These are phyloP conservation scores for Sporobolomyces pararoseus DNA, from an alignment of 768 basidiomycete species.

Conservation along the genomic window DNA sequence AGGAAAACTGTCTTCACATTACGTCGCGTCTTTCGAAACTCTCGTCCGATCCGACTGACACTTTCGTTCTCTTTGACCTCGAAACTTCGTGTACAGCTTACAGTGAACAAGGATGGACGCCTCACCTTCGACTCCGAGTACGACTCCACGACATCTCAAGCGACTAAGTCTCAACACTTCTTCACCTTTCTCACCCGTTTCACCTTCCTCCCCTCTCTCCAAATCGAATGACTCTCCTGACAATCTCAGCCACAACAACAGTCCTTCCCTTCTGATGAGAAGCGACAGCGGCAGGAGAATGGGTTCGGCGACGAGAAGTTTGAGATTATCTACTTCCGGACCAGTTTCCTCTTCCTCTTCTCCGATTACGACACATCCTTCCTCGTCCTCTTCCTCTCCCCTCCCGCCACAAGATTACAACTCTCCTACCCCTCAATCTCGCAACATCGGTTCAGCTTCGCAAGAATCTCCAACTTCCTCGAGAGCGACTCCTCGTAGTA, in stretches of 20 bases:
- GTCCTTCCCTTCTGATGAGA: neutral
- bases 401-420: neutral
- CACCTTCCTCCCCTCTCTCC: conserved; percentile 6
- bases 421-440: neutral
- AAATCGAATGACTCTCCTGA: neutral
- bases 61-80: neutral
- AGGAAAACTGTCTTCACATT: neutral
- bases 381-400: neutral
- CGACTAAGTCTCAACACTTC: conserved; percentile 28
- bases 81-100: too few relatives aligned
- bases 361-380: neutral
- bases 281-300: neutral
- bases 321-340: neutral
- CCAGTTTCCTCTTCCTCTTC: neutral
- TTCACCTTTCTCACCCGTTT: conserved; percentile 10
- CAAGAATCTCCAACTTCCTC: neutral
- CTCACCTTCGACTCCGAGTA: neutral
- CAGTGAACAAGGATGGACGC: neutral
- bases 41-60: neutral
- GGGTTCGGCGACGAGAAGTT: neutral
- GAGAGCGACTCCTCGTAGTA: neutral
- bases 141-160: conserved; percentile 32
- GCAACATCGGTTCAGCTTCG: neutral
- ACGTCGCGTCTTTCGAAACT: conserved; percentile 12
- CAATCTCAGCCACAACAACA: neutral